Evolutionary conservation across 306 rosid species (phyloP), one percentile per base, ranked within the genome.

Genomic region (Glycine tomentella): DNA sequence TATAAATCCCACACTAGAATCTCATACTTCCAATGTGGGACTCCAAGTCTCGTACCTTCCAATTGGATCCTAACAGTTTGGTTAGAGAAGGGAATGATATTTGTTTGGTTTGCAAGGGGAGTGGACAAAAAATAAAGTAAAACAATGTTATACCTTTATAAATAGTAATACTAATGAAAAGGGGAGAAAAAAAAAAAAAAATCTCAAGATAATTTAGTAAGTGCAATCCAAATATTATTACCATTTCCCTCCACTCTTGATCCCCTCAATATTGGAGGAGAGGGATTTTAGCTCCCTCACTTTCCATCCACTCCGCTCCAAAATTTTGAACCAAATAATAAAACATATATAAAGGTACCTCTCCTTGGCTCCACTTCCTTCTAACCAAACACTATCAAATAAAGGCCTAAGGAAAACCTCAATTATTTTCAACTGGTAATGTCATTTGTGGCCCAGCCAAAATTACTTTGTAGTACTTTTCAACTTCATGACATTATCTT

Each of bases 401-500:
- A 58, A 14, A 14, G 57, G 64, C 14, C 69, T 57, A 68, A 36
- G 56, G 9, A 48, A 76, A 81, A 44, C 53, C 33, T 42, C 25
- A 20, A 20, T 20, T 20, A 20, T 20, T 1, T 20, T 20, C 20
- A 67, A 53, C 44, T 66, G 48, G 33, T 45, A 8, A 2, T 65
- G 33, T 61, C 69, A 42, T 80, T 64, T 20, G 57, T 63, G 73
- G 49, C 48, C 4, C 31, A 8, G 50, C 45, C 17, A 61, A 58
- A 80, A 61, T 36, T 50, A 36, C 31, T 50, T 38, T 38, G 66
- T 2, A 68, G 76, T 68, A 44, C 46, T 69, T 31, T 25, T 36
- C 64, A 57, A 8, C 12, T 12, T 63, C 78, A 61, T 34, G 70
- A 69, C 69, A 62, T 45, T 42, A 77, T 40, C 33, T 50, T 64